A percentile compares a stretch with the other conserved stretches of the same genome.
phyloP scores from a whole-genome alignment of 2,329 filamentous ascomycete genomes.

The Hirsutella thompsonii region DNA sequence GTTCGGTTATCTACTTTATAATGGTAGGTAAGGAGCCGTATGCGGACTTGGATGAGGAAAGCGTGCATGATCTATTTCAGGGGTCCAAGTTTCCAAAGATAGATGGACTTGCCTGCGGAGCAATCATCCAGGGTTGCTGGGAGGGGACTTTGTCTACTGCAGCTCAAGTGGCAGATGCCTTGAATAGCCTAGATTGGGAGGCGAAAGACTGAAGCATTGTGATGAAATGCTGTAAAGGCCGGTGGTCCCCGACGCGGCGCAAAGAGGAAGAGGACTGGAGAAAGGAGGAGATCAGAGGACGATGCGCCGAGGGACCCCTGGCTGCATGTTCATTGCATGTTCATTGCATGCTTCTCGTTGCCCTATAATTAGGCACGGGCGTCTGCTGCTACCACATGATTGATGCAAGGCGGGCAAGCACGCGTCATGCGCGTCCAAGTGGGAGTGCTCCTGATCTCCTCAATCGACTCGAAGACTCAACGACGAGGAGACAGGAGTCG shows the following conservation, averaged over 20 bases:
- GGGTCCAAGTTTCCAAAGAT: conserved; percentile 15
- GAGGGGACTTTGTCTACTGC: conserved; percentile 2
- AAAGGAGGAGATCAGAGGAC: too few species aligned
- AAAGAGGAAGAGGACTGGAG: too few species aligned
- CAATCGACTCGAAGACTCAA: too few species aligned
- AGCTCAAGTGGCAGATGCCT: conserved; percentile 1
- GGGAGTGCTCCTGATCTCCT: too few species aligned
- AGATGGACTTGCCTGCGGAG: conserved; percentile 11
- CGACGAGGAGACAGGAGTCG: too few species aligned
- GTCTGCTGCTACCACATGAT: too few species aligned
- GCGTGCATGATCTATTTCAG: conserved; percentile 14
- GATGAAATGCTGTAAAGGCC: too few species aligned
- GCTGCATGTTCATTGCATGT: conserved; percentile 2
- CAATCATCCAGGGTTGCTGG: conserved; percentile 17
- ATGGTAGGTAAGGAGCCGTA: conserved; percentile 18
- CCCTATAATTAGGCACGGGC: too few species aligned
- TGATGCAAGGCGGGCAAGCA: too few species aligned
- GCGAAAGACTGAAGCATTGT: not conserved
- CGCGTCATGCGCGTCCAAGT: too few species aligned
- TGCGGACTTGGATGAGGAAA: conserved; percentile 13
- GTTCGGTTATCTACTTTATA: conserved; percentile 21
- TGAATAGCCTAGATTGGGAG: conserved; percentile 1
- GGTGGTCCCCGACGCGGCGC: too few species aligned
- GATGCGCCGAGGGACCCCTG: too few species aligned
- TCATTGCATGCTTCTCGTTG: not conserved